Base-by-base conservation (phyloP, 139 green algal genomes). In the Coccomyxa sp. region DNA sequence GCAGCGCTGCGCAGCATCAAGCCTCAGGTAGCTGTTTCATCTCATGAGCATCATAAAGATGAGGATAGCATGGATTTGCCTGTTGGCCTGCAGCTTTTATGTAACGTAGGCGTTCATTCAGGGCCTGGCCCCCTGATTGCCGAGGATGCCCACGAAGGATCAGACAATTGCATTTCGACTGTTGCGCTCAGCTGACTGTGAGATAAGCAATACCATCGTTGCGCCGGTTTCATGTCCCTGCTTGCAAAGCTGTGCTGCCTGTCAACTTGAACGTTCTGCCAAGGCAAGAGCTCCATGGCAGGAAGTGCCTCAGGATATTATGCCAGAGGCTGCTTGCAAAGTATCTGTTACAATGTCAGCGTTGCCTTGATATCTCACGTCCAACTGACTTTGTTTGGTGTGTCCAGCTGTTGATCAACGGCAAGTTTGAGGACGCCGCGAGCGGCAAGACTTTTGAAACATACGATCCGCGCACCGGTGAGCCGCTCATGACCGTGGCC, bases 351-450 rank as follows among this genome's bases (percentile, higher is more conserved):
- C n/a, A n/a, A n/a, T n/a, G n/a, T n/a, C n/a, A n/a, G n/a, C n/a
- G n/a, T 11, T 71, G 63, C 63, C 21, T 71, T 71, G 1, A 71
- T 11, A 11, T 25, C 63, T 28, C 21, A 21, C 21, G 63, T 71
- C 63, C 63, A 71, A 71, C 63, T 15, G 63, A 71, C 7, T 4
- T 28, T 11, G 63, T 71, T 9, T 71, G 7, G 63, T 28, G 63
- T 71, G 4, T 11, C 18, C 88, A 95, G 89, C 85, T 95, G 67
- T 82, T 95, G 80, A 94, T 95, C 59, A 84, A 89, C 63, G 92
- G 92, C 75, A 81, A 94, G 59, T 95, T 89, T 79, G 85, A 93
- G n/a, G 88, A 92, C 38, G 82, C 90, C 0, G 63, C 67, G 16
- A 85, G 82, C 3, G 90, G 92, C 81, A 86, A 89, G 75, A 80